phyloP scores from a whole-genome alignment of 345 rosid genomes.

The Euphorbia tirucalli region DNA sequence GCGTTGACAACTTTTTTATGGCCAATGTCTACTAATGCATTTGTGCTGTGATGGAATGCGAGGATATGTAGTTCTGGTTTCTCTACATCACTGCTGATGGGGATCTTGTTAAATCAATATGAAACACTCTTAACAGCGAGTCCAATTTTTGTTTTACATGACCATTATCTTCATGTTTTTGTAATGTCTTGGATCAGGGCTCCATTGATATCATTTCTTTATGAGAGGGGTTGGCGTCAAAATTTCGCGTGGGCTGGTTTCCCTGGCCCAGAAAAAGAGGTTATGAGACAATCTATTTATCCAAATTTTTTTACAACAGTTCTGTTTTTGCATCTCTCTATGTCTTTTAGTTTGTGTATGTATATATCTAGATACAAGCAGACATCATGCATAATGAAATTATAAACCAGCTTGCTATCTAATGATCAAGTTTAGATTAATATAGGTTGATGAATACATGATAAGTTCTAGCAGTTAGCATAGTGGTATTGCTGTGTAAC shows the following conservation, averaged over 20 bases:
- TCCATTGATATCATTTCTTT: constrained; percentile 66
- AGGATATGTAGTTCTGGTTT: not conserved
- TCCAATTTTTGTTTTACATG: not conserved
- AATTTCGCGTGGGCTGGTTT: constrained; percentile 67
- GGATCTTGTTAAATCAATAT: not conserved
- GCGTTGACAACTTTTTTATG: not conserved
- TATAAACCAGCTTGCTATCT: not conserved
- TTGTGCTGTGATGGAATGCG: too few relatives aligned
- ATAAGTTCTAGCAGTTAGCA: not conserved
- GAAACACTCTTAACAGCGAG: not conserved
- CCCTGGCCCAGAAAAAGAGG: constrained; percentile 93
- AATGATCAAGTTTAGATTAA: not conserved
- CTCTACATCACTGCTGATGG: not conserved
- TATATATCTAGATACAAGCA: not conserved
- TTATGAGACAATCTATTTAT: constrained; percentile 23
- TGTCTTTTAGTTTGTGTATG: not conserved
- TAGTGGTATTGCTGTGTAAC: not conserved
- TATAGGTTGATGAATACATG: not conserved
- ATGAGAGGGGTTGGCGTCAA: constrained; percentile 98
- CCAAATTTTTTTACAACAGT: not conserved
- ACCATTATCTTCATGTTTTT: not conserved
- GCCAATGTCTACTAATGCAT: too few relatives aligned
- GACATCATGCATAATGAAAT: too few relatives aligned
- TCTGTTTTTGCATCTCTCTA: too few relatives aligned
- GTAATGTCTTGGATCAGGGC: constrained; percentile 39